Percentiles rank a stretch among this genome's conserved stretches.
phyloP scores from a whole-genome alignment of 257 asterid genomes.

The Solanum virginianum region DNA sequence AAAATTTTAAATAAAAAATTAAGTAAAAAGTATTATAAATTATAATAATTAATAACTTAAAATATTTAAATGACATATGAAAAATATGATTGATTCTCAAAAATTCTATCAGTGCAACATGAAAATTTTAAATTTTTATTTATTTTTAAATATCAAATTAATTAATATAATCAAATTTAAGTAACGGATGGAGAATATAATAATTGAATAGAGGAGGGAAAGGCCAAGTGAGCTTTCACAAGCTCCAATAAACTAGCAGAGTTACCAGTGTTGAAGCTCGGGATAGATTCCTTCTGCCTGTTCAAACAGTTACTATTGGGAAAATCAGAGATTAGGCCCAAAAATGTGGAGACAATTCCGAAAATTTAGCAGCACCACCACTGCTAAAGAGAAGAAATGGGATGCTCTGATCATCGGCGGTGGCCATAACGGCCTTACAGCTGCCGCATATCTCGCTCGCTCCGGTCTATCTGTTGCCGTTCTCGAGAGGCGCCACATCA shows the following conservation, averaged over 20 bases:
- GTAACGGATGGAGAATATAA: too few relatives aligned
- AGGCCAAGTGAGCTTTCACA: background rate
- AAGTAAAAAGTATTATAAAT: too few relatives aligned
- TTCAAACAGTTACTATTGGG: background rate
- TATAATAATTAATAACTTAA: too few relatives aligned
- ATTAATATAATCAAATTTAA: too few relatives aligned
- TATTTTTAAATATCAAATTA: too few relatives aligned
- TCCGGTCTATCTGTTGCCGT: constrained; percentile 96
- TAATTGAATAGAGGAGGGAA: background rate
- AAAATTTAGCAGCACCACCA: constrained; percentile 17
- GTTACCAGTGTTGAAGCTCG: background rate
- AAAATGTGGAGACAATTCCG: constrained; percentile 44
- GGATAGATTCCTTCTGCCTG: background rate
- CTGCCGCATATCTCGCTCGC: constrained; percentile 92
- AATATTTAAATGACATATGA: too few relatives aligned
- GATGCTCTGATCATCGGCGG: constrained; percentile 89
- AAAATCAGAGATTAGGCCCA: background rate
- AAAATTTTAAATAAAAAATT: too few relatives aligned
- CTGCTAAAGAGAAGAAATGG: constrained; percentile 43
- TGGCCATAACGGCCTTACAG: constrained; percentile 94
- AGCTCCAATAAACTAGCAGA: background rate
- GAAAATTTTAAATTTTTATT: too few relatives aligned
- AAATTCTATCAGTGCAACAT: too few relatives aligned
- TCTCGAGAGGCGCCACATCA: constrained; percentile 87
- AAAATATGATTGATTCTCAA: too few relatives aligned